Percentiles rank a stretch among this genome's conserved stretches.
phyloP scores from a whole-genome alignment of 495 filamentous ascomycete genomes.

The Talaromyces trachyspermus region DNA sequence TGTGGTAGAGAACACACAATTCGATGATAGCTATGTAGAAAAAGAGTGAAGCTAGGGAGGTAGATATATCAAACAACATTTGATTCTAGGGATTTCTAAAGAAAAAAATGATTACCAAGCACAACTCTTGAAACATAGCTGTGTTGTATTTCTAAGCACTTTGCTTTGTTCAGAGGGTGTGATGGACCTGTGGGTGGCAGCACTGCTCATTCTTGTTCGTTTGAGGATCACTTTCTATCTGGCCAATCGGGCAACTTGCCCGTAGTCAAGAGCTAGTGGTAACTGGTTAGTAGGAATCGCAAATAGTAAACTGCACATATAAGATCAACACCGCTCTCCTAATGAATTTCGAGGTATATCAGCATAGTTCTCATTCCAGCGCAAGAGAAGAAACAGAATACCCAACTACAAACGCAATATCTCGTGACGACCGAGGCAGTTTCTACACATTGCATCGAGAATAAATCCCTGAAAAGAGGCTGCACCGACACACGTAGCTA shows the following conservation, averaged over 20 bases:
- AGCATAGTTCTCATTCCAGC: no score
- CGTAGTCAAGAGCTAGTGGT: no score
- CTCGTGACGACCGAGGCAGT: no score
- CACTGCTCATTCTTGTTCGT: neutral
- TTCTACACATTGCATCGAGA: no score
- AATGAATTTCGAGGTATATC: no score
- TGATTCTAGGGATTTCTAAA: neutral
- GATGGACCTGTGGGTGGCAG: neutral
- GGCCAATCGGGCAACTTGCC: neutral
- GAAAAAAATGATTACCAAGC: neutral
- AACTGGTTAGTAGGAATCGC: no score
- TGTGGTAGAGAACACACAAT: neutral
- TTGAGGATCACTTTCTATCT: neutral
- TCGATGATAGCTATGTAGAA: neutral
- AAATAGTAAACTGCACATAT: no score
- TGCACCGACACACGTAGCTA: no score
- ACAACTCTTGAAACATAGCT: neutral
- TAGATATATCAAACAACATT: neutral
- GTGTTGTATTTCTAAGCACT: neutral
- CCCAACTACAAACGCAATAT: no score
- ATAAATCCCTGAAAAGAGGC: no score
- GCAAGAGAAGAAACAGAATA: no score
- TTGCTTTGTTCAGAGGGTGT: neutral
- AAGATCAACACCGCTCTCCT: no score
- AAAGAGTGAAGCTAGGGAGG: neutral